Evolutionary conservation across 2,329 filamentous ascomycete species (phyloP).

Genomic region (Fusarium drepaniforme): DNA sequence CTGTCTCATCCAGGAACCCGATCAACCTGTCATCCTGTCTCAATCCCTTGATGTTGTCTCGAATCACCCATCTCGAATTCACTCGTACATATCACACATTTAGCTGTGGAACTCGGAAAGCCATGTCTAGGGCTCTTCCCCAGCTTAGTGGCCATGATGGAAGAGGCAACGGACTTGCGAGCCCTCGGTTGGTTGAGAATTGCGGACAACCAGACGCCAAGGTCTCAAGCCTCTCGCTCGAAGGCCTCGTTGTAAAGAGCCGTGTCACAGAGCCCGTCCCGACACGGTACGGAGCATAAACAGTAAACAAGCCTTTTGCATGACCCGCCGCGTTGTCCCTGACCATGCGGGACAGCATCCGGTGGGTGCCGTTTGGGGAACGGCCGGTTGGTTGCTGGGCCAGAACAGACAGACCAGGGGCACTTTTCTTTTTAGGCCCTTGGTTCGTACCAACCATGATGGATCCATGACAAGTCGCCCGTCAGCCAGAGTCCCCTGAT

Average conservation of each 20-base stretch:
- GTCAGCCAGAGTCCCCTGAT: slow-evolving; percentile 16
- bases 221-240: slow-evolving; percentile 24
- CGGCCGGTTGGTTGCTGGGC: slow-evolving; percentile 26
- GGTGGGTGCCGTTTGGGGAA: slow-evolving; percentile 34
- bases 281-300: slow-evolving; percentile 27
- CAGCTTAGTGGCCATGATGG: slow-evolving; percentile 10
- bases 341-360: slow-evolving; percentile 34
- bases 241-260: slow-evolving; percentile 3
- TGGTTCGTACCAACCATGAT: slow-evolving; percentile 27
- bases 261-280: not conserved
- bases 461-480: slow-evolving; percentile 18
- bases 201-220: slow-evolving; percentile 16
- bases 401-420: slow-evolving; percentile 13
- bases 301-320: slow-evolving; percentile 43
- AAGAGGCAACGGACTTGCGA: not conserved
- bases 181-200: not conserved
- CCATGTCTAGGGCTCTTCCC: slow-evolving; percentile 13
- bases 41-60: slow-evolving; percentile 16
- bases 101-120: not conserved
- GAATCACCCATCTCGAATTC: slow-evolving; percentile 2
- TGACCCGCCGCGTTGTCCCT: slow-evolving; percentile 37
- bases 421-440: slow-evolving; percentile 29
- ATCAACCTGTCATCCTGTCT: slow-evolving; percentile 21
- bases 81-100: slow-evolving; percentile 4
- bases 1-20: slow-evolving; percentile 25